A percentile compares a stretch with the other conserved stretches of the same genome.
Conservation (phyloP, 768 basidiomycete genomes). For the Collybia sordida region DNA sequence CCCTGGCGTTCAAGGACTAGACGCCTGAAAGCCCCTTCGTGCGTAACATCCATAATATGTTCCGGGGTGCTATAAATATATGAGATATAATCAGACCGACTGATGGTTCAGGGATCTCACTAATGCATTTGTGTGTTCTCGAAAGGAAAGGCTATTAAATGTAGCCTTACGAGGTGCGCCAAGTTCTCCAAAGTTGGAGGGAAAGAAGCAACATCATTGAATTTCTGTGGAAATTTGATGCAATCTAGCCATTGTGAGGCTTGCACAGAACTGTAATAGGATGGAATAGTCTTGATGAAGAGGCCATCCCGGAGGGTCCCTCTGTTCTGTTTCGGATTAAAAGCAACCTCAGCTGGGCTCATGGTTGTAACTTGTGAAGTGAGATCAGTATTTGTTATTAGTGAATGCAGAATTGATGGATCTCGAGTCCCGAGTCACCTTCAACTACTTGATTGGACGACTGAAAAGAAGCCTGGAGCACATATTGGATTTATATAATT, state of each 20-base stretch:
- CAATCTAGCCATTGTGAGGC: constrained; percentile 21
- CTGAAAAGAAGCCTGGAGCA: no score
- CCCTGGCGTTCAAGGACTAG: constrained; percentile 16
- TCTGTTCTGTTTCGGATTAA: no score
- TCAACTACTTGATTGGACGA: no score
- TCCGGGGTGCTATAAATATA: constrained; percentile 3
- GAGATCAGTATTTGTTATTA: no score
- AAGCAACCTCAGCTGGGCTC: no score
- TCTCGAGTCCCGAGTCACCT: no score
- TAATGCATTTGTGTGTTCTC: constrained; percentile 40
- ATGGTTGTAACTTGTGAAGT: no score
- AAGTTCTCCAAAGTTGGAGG: constrained; percentile 26
- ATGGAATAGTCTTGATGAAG: constrained; percentile 11
- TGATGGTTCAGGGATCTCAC: constrained; percentile 18
- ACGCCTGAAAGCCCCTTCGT: constrained; percentile 13
- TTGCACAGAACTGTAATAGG: constrained; percentile 12
- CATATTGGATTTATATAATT: no score
- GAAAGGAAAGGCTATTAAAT: constrained; percentile 33
- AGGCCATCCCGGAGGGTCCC: constrained; percentile 11
- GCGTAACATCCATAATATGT: constrained; percentile 11
- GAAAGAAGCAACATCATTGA: constrained; percentile 10
- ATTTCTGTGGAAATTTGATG: constrained; percentile 16
- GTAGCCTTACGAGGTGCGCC: constrained; percentile 20
- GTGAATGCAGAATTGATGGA: no score
- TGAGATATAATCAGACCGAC: not conserved